Base-by-base conservation (phyloP, 169 alveolate genomes). In the Eimeria maxima region DNA sequence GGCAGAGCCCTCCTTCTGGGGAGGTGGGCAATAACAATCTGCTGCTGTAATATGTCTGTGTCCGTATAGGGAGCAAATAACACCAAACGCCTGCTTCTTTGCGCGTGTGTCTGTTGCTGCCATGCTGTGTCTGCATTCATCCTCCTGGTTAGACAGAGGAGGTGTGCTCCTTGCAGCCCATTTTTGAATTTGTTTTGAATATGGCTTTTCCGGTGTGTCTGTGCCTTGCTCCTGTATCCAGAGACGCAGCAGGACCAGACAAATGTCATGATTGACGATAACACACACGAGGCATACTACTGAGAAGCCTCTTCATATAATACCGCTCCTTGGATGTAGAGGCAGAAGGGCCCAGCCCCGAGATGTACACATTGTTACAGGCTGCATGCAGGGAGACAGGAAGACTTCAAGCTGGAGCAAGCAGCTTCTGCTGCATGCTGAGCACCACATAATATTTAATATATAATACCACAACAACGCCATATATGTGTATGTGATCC, bases 1-100 rank as follows among this genome's bases (percentile, higher is more conserved):
- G 73, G 96, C 96, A 11, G 96, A 92, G 57, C 96, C 91, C 11
- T 92, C 96, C 0, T 92, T 92, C 92, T 92, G 96, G 96, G 92
- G 92, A 55, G 96, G 96, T 92, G 55, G n/a, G 91, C 13, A 38
- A 10, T n/a, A n/a, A n/a, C n/a, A n/a, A n/a, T 6, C 16, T 67
- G 44, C 78, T 67, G 78, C 78, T 67, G 78, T 27, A 10, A 7
- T 67, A 10, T 67, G 78, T 67, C 78, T 67, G 10, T 13, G 18
- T 53, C 60, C 60, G 60, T 13, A 53, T 53, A 53, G 60, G 13
- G 18, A 53, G 60, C 6, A 53, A 8, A 6, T 8, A 53, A 53
- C 60, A 53, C 6, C 60, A 53, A 6, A 53, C 60, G 13, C 60
- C 6, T 53, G 60, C 60, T 8, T 6, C 13, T 53, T 6, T 13